Conservation (phyloP, 140 eudicot genomes). For the Flaveria floridana region DNA sequence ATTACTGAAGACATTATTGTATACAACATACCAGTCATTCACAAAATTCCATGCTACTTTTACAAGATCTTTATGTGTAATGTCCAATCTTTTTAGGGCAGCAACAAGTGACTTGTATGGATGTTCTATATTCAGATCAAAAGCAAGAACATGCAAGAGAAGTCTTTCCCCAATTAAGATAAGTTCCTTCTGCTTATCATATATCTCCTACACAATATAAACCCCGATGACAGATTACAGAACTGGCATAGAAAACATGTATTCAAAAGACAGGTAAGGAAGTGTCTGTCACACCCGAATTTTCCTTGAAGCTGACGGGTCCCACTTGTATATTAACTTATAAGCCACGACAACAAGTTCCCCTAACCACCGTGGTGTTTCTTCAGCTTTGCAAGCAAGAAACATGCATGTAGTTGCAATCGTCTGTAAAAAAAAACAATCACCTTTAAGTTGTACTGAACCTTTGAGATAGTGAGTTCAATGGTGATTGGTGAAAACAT, state of each 20-base stretch:
- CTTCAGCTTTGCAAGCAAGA: constrained; percentile 78
- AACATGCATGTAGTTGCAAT: constrained; percentile 76
- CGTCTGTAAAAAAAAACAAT: constrained; percentile 47
- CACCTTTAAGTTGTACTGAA: constrained; percentile 17
- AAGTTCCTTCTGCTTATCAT: constrained; percentile 60
- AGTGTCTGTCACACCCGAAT: constrained; percentile 52
- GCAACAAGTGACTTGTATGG: constrained; percentile 76
- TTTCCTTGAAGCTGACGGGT: constrained; percentile 65
- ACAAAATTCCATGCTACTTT: constrained; percentile 84
- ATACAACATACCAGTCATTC: constrained; percentile 59
- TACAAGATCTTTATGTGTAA: constrained; percentile 49
- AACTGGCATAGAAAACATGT: background rate
- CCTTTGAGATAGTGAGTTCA: background rate
- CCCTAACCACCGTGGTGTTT: constrained; percentile 53
- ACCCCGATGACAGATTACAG: constrained; percentile 13
- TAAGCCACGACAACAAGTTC: constrained; percentile 63
- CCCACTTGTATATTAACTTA: constrained; percentile 52
- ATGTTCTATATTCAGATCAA: constrained; percentile 68
- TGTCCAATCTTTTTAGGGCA: constrained; percentile 54
- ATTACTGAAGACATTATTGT: background rate
- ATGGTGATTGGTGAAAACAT: background rate
- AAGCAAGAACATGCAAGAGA: constrained; percentile 54
- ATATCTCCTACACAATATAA: constrained; percentile 54
- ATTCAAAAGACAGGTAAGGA: constrained; percentile 2
- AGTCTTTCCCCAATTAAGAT: constrained; percentile 58